Evolutionary conservation across 1,284 basidiomycete species (phyloP).

Genomic region (Sanghuangporus baumii): DNA sequence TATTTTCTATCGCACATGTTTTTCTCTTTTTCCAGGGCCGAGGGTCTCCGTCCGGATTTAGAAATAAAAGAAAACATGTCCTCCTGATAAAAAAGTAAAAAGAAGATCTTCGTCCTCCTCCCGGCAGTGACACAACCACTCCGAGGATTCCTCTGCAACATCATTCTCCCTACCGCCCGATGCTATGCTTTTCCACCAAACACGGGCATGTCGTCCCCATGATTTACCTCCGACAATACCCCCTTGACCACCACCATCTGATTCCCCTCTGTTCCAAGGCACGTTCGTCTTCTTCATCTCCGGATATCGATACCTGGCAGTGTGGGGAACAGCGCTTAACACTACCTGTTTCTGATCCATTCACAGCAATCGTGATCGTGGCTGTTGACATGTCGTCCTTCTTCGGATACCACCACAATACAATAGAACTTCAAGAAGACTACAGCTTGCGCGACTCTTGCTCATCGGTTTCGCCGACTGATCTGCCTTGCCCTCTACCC

Average conservation of each 20-base stretch:
- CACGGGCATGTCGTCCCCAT: neutral
- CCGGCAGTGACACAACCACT: neutral
- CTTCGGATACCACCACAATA: neutral
- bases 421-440: neutral
- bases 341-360: neutral
- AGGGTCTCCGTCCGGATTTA: neutral
- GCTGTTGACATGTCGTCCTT: neutral
- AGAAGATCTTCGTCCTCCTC: neutral
- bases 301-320: neutral
- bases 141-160: neutral
- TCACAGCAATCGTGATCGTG: neutral
- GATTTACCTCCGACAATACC: neutral
- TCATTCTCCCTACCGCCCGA: neutral
- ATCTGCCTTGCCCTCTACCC: neutral
- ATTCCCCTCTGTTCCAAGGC: neutral
- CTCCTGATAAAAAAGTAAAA: neutral
- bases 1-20: neutral
- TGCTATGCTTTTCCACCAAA: neutral
- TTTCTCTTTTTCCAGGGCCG: neutral
- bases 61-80: neutral
- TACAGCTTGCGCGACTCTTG: neutral
- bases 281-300: neutral
- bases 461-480: neutral
- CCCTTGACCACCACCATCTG: neutral
- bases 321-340: neutral